A percentile compares a stretch with the other conserved stretches of the same genome.
Conservation (phyloP, 495 filamentous ascomycete species). For the Glarea lozoyensis region DNA sequence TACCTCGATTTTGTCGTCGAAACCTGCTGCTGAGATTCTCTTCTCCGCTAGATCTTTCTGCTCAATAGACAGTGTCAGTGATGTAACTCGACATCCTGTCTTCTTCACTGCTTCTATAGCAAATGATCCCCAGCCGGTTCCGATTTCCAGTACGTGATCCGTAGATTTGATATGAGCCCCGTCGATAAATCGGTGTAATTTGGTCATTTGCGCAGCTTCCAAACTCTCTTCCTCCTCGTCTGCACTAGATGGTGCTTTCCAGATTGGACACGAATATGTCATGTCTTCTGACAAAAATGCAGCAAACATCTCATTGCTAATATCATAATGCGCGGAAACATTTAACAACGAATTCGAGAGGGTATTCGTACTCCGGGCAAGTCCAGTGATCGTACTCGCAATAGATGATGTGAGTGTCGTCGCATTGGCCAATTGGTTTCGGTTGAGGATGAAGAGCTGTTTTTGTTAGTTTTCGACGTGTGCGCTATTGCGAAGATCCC, state of each 20-base stretch:
- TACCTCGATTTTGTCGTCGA: constrained; percentile 44
- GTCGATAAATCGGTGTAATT: constrained; percentile 52
- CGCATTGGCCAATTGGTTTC: constrained; percentile 44
- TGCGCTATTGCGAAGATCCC: constrained; percentile 3
- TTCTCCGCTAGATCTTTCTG: constrained; percentile 53
- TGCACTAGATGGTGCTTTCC: constrained; percentile 33
- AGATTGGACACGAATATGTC: constrained; percentile 70
- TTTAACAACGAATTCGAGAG: constrained; percentile 56
- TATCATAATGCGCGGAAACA: constrained; percentile 64
- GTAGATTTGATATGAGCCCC: constrained; percentile 48
- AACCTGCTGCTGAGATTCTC: constrained; percentile 43
- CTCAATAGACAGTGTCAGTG: constrained; percentile 50
- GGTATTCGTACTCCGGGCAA: constrained; percentile 53
- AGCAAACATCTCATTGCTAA: constrained; percentile 64
- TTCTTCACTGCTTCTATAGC: constrained; percentile 50
- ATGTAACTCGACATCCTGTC: constrained; percentile 56
- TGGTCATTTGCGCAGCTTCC: constrained; percentile 55
- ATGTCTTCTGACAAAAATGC: constrained; percentile 65
- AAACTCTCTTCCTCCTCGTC: constrained; percentile 39
- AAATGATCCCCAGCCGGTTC: constrained; percentile 62
- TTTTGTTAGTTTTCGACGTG: neutral
- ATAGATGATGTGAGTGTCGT: constrained; percentile 50
- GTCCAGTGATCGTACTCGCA: constrained; percentile 36
- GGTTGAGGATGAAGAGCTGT: constrained; percentile 57
- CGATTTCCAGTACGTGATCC: constrained; percentile 62